Base-by-base conservation (phyloP, 768 basidiomycete genomes). In the Kwoniella newhampshirensis region DNA sequence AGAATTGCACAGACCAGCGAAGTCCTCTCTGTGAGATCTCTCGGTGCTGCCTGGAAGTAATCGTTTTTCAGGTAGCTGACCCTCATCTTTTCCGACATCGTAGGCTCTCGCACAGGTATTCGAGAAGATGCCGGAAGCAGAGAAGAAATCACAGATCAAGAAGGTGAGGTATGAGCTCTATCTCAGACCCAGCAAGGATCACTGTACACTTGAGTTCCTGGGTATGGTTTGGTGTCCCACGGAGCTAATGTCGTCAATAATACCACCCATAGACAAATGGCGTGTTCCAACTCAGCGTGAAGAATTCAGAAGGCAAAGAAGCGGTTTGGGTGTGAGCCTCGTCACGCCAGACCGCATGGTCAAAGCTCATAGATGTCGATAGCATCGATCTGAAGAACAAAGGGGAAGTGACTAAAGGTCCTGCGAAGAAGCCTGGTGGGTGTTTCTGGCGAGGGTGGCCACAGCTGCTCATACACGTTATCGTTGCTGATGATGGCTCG, bases 331-430 rank as follows among this genome's bases (percentile, higher is more conserved):
- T 30, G 40, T 48, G 42, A 71, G 74, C 59, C 68, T 9, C n/a
- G n/a, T n/a, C n/a, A n/a, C n/a, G n/a, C n/a, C n/a, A n/a, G n/a
- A n/a, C n/a, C n/a, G n/a, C n/a, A n/a, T n/a, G n/a, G n/a, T n/a
- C n/a, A n/a, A n/a, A n/a, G n/a, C n/a, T n/a, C n/a, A n/a, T n/a
- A n/a, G n/a, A n/a, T n/a, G n/a, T n/a, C n/a, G n/a, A 63, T 42
- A 92, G 91, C 6, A 89, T 97, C 66, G 93, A 97, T 81, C 70
- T 94, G 72, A 96, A 97, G 83, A 87, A 78, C 41, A 67, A 77
- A 43, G 71, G 75, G 2, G 57, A 57, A 20, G 67, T 74, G 4
- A 64, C 63, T 25, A 68, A 73, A 57, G 71, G 71, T 15, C 46
- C 66, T 12, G 68, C 63, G 1, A 70, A 71, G 62, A 71, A 72